Conservation (phyloP, 192 early-diverging fungal genomes). For the Oehlia diaphana region DNA sequence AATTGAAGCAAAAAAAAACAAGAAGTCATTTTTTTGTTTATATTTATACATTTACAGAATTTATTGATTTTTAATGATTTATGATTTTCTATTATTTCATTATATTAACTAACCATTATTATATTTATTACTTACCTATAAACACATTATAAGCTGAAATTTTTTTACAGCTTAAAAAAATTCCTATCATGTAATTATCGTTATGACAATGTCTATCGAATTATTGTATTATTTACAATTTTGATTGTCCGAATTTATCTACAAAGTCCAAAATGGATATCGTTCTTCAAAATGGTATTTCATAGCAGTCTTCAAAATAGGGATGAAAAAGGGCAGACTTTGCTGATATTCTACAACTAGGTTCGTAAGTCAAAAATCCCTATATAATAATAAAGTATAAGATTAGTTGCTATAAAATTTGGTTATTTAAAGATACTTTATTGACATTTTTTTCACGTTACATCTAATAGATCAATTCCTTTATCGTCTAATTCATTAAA, state of each 20-base stretch:
- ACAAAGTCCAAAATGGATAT: neutral
- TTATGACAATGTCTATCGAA: no score
- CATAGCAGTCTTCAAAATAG: constrained; percentile 30
- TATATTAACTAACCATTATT: no score
- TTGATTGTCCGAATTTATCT: neutral
- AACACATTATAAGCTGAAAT: no score
- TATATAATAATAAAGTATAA: neutral
- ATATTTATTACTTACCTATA: no score
- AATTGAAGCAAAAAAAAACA: no score
- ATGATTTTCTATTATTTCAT: no score
- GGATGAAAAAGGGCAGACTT: constrained; percentile 61
- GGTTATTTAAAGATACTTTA: neutral
- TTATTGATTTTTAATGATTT: no score
- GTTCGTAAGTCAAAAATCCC: constrained; percentile 58
- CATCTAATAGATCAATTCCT: constrained; percentile 70
- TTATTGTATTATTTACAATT: neutral
- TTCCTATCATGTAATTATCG: no score
- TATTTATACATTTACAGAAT: no score
- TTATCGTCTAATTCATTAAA: constrained; percentile 57
- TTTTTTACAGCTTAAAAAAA: no score
- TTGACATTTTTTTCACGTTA: constrained; percentile 3
- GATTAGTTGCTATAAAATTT: neutral
- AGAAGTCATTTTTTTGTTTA: no score
- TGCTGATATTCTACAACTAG: constrained; percentile 72
- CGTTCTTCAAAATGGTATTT: constrained; percentile 36